Base-by-base conservation (phyloP, 2,329 filamentous ascomycete species). In the Botrytis aclada region DNA sequence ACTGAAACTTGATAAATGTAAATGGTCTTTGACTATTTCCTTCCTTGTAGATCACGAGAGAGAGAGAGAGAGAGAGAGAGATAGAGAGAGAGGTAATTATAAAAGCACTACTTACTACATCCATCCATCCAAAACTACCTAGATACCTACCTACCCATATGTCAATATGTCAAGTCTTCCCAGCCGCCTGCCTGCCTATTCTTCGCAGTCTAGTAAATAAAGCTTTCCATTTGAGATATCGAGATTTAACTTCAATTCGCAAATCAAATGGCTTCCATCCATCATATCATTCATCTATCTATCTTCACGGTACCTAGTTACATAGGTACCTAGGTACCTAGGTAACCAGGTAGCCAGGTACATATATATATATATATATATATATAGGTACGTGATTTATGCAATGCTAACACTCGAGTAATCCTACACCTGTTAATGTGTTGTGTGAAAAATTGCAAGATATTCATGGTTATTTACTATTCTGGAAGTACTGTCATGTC, bases 341-440 rank as follows among this genome's bases (percentile, higher is more conserved):
- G 8, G 22, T 22, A 22, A 20, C 25, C n/a, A n/a, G 47, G 47
- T 51, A n/a, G 47, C 47, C n/a, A 6, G 4, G 12, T 54, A 7
- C 3, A 7, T 3, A 7, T n/a, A n/a, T n/a, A n/a, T n/a, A n/a
- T n/a, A n/a, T n/a, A n/a, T n/a, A n/a, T n/a, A n/a, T n/a, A n/a
- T n/a, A n/a, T n/a, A n/a, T n/a, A n/a, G n/a, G n/a, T n/a, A n/a
- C n/a, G n/a, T n/a, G n/a, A n/a, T n/a, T 1, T 16, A 54, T n/a
- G 25, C 47, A 54, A 16, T 12, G 25, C 5, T 7, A n/a, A n/a
- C n/a, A n/a, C n/a, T n/a, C n/a, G n/a, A n/a, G n/a, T n/a, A n/a
- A 7, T n/a, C 3, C 12, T 12, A n/a, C 12, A 16, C 25, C n/a
- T 6, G 0, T n/a, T 3, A n/a, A 7, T 16, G 5, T 7, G 47